Percentiles rank a stretch among this genome's conserved stretches.
Evolutionary conservation across 164 flowering plant species (phyloP).

Genomic region (Chimonanthus salicifolius): DNA sequence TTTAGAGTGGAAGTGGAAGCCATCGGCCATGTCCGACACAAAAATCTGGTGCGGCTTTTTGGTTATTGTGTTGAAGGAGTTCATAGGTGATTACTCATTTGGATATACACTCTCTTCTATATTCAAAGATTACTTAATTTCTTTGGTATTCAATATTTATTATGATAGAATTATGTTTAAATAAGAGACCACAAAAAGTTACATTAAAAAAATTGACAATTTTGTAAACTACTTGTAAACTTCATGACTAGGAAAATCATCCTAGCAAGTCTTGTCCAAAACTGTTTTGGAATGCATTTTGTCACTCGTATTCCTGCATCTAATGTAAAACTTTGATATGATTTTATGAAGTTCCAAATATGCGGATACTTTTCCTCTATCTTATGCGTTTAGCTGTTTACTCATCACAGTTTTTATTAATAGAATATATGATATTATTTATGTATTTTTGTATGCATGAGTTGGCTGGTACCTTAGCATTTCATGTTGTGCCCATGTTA

Average conservation of each 20-base stretch:
- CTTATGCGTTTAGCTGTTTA: background rate
- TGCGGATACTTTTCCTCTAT: background rate
- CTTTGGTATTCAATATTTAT: background rate
- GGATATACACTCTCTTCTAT: background rate
- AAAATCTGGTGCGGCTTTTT: slow-evolving; percentile 19
- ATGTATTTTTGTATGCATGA: background rate
- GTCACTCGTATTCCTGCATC: background rate
- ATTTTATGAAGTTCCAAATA: background rate
- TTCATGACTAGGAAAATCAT: too few species aligned
- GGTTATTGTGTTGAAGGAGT: slow-evolving; percentile 21
- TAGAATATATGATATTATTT: too few species aligned
- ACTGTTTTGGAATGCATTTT: background rate
- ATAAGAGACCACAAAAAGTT: background rate
- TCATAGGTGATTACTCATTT: slow-evolving; percentile 11
- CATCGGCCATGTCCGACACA: slow-evolving; percentile 21
- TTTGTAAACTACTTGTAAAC: background rate
- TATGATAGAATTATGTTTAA: background rate
- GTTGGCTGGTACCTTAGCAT: background rate
- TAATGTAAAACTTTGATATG: background rate
- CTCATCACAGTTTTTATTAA: too few species aligned
- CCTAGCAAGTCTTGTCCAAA: background rate
- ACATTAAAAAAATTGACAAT: background rate
- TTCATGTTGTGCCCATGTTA: background rate
- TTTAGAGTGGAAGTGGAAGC: slow-evolving; percentile 24
- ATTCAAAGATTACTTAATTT: background rate